Evolutionary conservation across 2,329 filamentous ascomycete genomes (phyloP), one percentile per base, ranked within the genome.

Genomic region (Grosmannia serpens): DNA sequence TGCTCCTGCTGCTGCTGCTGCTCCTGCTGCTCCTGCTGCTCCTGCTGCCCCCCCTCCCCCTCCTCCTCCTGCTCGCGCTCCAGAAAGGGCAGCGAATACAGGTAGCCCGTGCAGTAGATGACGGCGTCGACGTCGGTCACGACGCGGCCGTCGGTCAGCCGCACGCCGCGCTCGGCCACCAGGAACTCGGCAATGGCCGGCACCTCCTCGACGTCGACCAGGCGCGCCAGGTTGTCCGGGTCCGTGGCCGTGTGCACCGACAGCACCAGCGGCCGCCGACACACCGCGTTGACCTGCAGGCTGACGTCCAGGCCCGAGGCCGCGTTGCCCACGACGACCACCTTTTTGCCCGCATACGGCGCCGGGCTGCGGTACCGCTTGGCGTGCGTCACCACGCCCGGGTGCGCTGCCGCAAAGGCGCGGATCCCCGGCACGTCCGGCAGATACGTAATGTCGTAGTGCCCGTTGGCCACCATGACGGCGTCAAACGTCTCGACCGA

Each of bases 51-150:
- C n/a, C n/a, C n/a, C n/a, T n/a, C n/a, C n/a, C n/a, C 15, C 15
- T 38, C 35, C 35, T 1, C 35, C 15, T 38, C 31, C 11, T 11
- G 7, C 31, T 27, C 29, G 2, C 71, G 68, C 15, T 69, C 68
- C 5, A 86, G 69, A 67, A 96, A 96, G 0, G 91, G 90, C 59
- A 87, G 88, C 6, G 86, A 85, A 71, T 89, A 96, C 59, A 95
- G 81, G 66, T 95, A 97, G 0, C 92, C 92, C 0, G 92, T 96
- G 69, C 89, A 91, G 70, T 92, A 96, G 31, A 97, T 69, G 7
- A 96, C 74, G 1, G 83, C 80, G 66, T 96, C 91, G 58, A 97
- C 71, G 38, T 84, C 74, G 3, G 73, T 73, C 66, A 90, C 87
- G 11, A 86, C 67, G 0, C 75, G 76, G 1, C 85, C 86, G 64